Evolutionary conservation across 2,329 filamentous ascomycete species (phyloP), one percentile per base, ranked within the genome.

Genomic region (Aspergillus sp.): DNA sequence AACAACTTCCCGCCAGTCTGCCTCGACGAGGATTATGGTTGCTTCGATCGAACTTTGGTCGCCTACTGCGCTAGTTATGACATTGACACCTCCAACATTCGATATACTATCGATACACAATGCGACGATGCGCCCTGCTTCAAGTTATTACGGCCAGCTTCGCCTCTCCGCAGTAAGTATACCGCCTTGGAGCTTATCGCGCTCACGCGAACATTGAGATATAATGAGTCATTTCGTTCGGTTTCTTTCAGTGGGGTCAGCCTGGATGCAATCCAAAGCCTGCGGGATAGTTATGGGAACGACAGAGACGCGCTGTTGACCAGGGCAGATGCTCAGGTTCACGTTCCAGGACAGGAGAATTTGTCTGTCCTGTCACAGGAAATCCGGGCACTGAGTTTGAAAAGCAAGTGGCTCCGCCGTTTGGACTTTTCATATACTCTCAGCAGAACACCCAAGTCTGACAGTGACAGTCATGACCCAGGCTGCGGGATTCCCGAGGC

Each of bases 401-500:
- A 88, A 60, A 89, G 85, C 65, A 83, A 82, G 57, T 82, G 79
- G 62, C 74, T 90, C 17, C 77, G 86, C 60, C 80, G 84, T 48
- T 74, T 90, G 66, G 86, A 90, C 69, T 89, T 90, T 66, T 83
- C 83, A 3, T 81, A 83, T 49, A 85, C 83, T 60, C 80, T 89
- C 15, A 84, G 80, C 4, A 76, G 81, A 50, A 82, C 81, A 62
- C 80, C 82, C 7, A 80, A 80, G 54, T 78, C 79, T n/a, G 74
- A 77, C 45, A 73, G 73, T 49, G 69, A 73, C 19, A 76, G 75
- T 15, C 81, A 82, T 63, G 86, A 89, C 66, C 80, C 83, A 5
- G 87, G 87, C 1, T 89, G 86, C 67, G 87, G 86, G 41, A 86
- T 90, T 49, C 84, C 88, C 17, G 86, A 89, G 68, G 88, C 87